phyloP scores from a whole-genome alignment of 2,329 filamentous ascomycete species.

The Beauveria medogensis region DNA sequence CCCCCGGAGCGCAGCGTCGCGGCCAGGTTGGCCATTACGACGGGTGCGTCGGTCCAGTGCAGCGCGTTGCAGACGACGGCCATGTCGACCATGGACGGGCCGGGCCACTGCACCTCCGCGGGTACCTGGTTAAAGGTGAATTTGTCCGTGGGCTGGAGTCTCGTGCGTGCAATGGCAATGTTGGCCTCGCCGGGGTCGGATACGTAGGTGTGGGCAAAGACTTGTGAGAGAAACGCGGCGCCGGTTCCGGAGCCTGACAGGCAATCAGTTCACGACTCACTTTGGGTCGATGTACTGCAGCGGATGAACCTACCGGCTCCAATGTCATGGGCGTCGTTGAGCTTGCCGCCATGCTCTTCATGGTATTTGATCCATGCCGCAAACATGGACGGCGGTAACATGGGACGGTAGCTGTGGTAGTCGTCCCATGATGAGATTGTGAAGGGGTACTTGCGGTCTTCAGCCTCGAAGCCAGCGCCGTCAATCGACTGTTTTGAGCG shows the following conservation, averaged over 20 bases:
- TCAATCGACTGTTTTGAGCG: not conserved
- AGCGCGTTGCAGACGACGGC: constrained; percentile 10
- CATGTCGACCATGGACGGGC: not conserved
- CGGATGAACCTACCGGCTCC: not conserved
- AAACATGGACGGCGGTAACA: constrained; percentile 10
- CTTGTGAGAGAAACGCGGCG: constrained; percentile 3
- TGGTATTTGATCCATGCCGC: constrained; percentile 9
- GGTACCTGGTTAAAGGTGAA: constrained; percentile 3
- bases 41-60: constrained; percentile 7
- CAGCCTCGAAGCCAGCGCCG: not conserved
- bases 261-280: not conserved
- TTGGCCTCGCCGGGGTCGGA: constrained; percentile 11
- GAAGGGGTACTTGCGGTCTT: constrained; percentile 7
- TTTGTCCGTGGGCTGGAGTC: not conserved
- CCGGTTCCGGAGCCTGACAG: constrained; percentile 3
- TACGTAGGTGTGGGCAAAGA: constrained; percentile 9
- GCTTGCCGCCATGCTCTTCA: constrained; percentile 1
- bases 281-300: not conserved
- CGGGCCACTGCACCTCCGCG: constrained; percentile 2
- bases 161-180: constrained; percentile 1
- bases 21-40: constrained; percentile 3
- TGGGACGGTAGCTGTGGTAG: constrained; percentile 4
- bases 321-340: constrained; percentile 7
- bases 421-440: constrained; percentile 9
- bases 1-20: not conserved